These are phyloP conservation scores for Metschnikowia reukaufii DNA, from an alignment of 805 yeast species.

Conservation along the genomic window DNA sequence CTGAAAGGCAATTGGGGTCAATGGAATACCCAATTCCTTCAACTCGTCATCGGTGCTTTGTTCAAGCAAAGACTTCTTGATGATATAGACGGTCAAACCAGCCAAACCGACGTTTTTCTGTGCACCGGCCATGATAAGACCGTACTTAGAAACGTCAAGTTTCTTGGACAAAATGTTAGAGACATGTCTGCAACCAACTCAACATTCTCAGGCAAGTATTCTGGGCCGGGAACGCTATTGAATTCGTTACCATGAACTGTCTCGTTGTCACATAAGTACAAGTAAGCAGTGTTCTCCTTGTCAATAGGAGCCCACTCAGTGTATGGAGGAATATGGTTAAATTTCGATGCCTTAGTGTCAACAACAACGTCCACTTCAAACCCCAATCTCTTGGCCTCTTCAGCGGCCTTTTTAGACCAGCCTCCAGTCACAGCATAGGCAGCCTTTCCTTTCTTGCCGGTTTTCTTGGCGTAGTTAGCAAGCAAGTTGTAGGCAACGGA, in stretches of 20 bases:
- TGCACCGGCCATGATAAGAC: conserved; percentile 94
- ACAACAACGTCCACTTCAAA: conserved; percentile 67
- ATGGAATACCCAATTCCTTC: conserved; percentile 60
- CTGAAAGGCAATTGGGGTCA: conserved; percentile 86
- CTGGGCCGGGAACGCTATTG: conserved; percentile 47
- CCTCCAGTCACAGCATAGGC: conserved; percentile 90
- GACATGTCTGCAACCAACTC: conserved; percentile 95
- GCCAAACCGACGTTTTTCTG: conserved; percentile 98
- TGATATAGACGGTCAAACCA: conserved; percentile 88
- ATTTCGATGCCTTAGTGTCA: conserved; percentile 62
- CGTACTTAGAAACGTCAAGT: conserved; percentile 81
- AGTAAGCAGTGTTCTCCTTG: conserved; percentile 71
- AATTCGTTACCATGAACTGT: conserved; percentile 96
- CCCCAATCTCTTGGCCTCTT: conserved; percentile 86
- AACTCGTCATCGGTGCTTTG: conserved; percentile 65
- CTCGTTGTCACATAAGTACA: conserved; percentile 94
- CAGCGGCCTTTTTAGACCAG: conserved; percentile 88
- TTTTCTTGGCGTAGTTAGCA: conserved; percentile 69
- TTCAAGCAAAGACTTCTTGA: conserved; percentile 75
- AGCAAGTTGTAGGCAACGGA: conserved; percentile 79
- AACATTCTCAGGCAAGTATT: conserved; percentile 60
- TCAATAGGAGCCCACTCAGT: conserved; percentile 60
- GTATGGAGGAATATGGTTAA: conserved; percentile 62
- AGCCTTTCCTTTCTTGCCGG: conserved; percentile 74
- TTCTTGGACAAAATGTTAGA: conserved; percentile 84